Conservation (phyloP, 148 eudicot species). For the Vaccinium corymbosum region DNA sequence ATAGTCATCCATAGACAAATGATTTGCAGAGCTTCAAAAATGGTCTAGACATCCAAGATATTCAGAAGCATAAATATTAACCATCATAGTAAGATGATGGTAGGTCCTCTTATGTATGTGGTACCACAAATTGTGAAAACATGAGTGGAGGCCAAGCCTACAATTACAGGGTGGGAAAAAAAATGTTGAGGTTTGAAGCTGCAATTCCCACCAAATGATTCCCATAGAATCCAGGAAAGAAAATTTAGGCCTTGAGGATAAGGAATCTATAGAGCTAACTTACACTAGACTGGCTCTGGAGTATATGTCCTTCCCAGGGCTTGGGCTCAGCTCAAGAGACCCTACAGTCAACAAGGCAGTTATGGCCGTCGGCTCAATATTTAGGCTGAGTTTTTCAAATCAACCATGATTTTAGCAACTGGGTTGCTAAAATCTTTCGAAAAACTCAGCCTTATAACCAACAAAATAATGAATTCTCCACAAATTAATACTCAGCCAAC, state of each 20-base stretch:
- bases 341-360: background rate
- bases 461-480: background rate
- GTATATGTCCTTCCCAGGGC: background rate
- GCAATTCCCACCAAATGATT: background rate
- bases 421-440: no score
- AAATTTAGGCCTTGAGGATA: background rate
- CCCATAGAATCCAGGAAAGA: conserved; percentile 1
- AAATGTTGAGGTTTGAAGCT: conserved; percentile 1
- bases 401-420: no score
- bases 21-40: conserved; percentile 2
- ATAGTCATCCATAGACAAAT: background rate
- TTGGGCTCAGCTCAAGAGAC: background rate
- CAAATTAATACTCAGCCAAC: background rate
- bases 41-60: background rate
- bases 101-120: background rate
- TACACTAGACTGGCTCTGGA: background rate
- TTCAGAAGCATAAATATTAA: background rate
- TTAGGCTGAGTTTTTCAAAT: background rate
- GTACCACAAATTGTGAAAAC: background rate
- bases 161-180: background rate
- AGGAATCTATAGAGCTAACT: conserved; percentile 4
- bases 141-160: background rate
- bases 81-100: background rate
- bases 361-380: background rate
- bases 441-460: background rate